These are phyloP conservation scores for Lactarius sp. DNA, from an alignment of 768 basidiomycete species.

Conservation along the genomic window DNA sequence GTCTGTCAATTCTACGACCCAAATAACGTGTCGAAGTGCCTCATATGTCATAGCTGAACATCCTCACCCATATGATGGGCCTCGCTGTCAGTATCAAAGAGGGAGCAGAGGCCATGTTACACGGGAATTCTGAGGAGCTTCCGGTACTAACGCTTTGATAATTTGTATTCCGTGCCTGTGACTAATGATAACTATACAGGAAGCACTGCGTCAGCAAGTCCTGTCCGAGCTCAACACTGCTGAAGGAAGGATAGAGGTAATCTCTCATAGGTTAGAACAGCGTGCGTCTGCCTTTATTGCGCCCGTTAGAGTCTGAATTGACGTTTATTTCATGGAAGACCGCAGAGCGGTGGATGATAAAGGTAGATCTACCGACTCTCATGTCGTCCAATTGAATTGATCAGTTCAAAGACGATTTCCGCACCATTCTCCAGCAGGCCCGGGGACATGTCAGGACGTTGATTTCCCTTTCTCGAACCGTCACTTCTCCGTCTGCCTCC, in stretches of 20 bases:
- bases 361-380: conserved; percentile 6
- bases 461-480: conserved; percentile 39
- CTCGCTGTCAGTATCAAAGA: conserved; percentile 25
- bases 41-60: conserved; percentile 9
- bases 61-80: conserved; percentile 24
- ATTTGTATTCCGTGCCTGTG: background rate
- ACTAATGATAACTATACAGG: conserved; percentile 4
- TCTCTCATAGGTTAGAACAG: conserved; percentile 21
- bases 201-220: conserved; percentile 22
- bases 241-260: conserved; percentile 19
- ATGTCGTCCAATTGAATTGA: background rate
- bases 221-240: conserved; percentile 24
- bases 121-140: conserved; percentile 12
- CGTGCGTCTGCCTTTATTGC: conserved; percentile 10
- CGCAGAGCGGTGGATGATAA: conserved; percentile 24
- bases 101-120: conserved; percentile 24
- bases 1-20: background rate
- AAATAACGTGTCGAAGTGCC: background rate
- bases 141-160: conserved; percentile 9
- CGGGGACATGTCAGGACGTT: conserved; percentile 54
- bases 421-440: conserved; percentile 64
- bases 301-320: background rate
- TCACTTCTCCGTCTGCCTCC: conserved; percentile 32
- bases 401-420: conserved; percentile 56
- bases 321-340: conserved; percentile 11